Conservation (phyloP, 2,329 filamentous ascomycete genomes). For the Cladophialophora immunda region DNA sequence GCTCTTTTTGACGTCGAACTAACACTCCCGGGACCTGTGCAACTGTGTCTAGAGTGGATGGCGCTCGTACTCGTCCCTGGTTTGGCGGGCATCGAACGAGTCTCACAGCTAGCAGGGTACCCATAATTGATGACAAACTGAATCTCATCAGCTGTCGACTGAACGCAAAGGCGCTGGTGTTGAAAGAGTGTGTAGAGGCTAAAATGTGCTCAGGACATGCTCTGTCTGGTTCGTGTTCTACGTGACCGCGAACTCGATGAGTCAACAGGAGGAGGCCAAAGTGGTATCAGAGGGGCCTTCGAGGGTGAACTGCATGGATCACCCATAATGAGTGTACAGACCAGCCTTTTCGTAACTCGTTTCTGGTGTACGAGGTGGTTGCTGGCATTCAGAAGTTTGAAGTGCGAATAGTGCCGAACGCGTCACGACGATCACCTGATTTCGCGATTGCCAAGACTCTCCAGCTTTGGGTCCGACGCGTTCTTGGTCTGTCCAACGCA, state of each 20-base stretch:
- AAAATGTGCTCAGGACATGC: no score
- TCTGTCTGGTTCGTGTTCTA: not conserved
- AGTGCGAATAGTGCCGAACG: not conserved
- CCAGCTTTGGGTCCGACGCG: conserved; percentile 10
- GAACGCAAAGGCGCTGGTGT: not conserved
- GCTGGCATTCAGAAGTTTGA: not conserved
- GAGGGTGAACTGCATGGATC: no score
- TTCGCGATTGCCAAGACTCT: conserved; percentile 6
- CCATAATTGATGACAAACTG: not conserved
- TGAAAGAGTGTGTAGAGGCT: not conserved
- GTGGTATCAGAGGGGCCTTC: no score
- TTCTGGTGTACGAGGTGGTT: no score
- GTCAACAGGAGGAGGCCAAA: no score
- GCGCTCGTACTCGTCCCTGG: not conserved
- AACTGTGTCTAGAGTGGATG: not conserved
- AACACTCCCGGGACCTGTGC: not conserved
- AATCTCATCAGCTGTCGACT: not conserved
- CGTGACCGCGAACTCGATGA: not conserved
- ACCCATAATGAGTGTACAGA: no score
- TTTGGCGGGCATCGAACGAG: not conserved
- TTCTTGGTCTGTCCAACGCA: conserved; percentile 4
- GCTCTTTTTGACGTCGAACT: not conserved
- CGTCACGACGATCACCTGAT: conserved; percentile 14
- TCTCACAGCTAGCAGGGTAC: not conserved
- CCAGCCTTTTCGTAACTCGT: no score